These are phyloP conservation scores for Zygosaccharomyces pseudobailii DNA, from an alignment of 1,139 yeast genomes.

Conservation along the genomic window DNA sequence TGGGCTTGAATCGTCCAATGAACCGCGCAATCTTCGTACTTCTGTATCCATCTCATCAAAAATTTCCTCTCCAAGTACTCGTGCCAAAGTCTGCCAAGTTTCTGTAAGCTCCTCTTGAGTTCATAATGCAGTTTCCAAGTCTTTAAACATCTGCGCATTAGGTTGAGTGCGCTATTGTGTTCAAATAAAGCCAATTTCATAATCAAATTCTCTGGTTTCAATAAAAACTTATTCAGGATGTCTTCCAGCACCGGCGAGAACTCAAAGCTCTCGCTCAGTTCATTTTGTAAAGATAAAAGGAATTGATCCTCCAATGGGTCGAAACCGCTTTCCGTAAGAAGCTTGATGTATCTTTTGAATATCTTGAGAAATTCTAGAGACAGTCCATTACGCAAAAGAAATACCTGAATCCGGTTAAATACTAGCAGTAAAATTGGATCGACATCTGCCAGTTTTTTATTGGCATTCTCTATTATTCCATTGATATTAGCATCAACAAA, in stretches of 20 bases:
- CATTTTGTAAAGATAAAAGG: constrained; percentile 19
- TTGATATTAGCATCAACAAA: not conserved
- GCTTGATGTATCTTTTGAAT: constrained; percentile 19
- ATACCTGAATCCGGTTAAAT: constrained; percentile 23
- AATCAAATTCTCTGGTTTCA: constrained; percentile 22
- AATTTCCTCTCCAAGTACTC: constrained; percentile 15
- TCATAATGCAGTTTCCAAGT: constrained; percentile 17
- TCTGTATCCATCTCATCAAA: constrained; percentile 14
- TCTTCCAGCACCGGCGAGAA: constrained; percentile 18
- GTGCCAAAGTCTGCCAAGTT: constrained; percentile 17
- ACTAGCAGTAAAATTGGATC: constrained; percentile 14
- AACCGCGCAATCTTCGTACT: constrained; percentile 6
- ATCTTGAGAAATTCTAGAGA: constrained; percentile 26
- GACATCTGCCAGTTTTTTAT: not conserved
- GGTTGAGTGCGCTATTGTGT: constrained; percentile 8
- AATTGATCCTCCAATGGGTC: constrained; percentile 24
- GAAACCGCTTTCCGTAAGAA: constrained; percentile 15
- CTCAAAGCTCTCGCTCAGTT: constrained; percentile 18
- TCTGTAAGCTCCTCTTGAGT: constrained; percentile 10
- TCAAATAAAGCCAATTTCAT: constrained; percentile 24
- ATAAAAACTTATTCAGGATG: constrained; percentile 20
- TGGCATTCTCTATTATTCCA: not conserved
- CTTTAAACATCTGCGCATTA: constrained; percentile 11
- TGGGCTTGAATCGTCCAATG: constrained; percentile 14
- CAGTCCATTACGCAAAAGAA: constrained; percentile 21